Conservation (phyloP, 2,329 filamentous ascomycete genomes). For the Exserohilum rostratum region DNA sequence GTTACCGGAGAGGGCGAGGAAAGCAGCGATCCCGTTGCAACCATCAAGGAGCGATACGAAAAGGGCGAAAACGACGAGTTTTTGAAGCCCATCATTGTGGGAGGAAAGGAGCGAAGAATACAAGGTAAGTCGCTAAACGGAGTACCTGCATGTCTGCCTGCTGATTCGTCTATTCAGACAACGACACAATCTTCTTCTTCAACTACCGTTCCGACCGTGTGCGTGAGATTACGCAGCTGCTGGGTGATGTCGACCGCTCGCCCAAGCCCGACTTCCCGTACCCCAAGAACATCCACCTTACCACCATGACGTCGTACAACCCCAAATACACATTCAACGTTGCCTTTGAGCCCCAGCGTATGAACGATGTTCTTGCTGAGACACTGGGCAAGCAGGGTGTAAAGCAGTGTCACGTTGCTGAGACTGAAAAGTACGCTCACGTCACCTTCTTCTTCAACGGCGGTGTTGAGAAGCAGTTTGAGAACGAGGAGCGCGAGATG, state of each 20-base stretch:
- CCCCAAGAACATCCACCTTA: conserved; percentile 84
- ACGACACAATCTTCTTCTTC: conserved; percentile 98
- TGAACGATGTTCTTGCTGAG: conserved; percentile 98
- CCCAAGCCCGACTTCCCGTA: conserved; percentile 90
- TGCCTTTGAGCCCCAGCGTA: conserved; percentile 91
- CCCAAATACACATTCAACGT: conserved; percentile 88
- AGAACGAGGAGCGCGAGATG: conserved; percentile 89
- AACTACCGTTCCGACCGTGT: conserved; percentile 99
- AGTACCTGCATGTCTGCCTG: conserved; percentile 36
- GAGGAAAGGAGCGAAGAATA: conserved; percentile 82
- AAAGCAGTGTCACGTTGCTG: conserved; percentile 93
- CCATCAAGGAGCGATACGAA: conserved; percentile 86
- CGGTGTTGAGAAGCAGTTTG: conserved; percentile 94
- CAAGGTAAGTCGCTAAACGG: conserved; percentile 63
- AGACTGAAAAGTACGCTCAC: conserved; percentile 99
- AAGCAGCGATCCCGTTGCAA: conserved; percentile 81
- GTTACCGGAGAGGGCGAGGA: conserved; percentile 86
- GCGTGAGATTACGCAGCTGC: conserved; percentile 91
- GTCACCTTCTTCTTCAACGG: conserved; percentile 99
- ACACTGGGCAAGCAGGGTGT: conserved; percentile 89
- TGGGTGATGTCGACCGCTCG: conserved; percentile 90
- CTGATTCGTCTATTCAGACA: conserved; percentile 61
- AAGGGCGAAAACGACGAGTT: conserved; percentile 95
- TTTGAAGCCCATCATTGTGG: conserved; percentile 94
- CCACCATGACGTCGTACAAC: conserved; percentile 99